These are phyloP conservation scores for Haematococcus lacustris DNA, from an alignment of 139 green algal species.

Conservation along the genomic window DNA sequence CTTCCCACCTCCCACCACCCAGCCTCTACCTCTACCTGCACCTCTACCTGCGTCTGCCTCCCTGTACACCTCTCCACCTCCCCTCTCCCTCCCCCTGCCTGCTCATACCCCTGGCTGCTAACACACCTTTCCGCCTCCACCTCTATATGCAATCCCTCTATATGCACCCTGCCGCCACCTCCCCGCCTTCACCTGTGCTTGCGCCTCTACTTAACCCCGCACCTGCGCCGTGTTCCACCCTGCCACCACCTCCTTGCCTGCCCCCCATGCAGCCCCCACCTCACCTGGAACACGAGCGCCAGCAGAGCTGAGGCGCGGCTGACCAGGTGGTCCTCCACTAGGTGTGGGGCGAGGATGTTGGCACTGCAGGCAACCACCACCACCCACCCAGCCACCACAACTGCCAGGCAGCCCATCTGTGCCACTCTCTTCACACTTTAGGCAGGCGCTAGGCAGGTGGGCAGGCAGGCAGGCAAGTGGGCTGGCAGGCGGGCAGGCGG, in stretches of 20 bases:
- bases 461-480: background rate
- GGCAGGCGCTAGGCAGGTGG: background rate
- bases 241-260: background rate
- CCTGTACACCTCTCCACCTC: too few relatives aligned
- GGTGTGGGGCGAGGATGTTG: slow-evolving; percentile 54
- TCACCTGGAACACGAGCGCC: slow-evolving; percentile 51
- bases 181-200: background rate
- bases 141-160: background rate
- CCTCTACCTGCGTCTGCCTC: too few relatives aligned
- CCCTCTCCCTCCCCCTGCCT: background rate
- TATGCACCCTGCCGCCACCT: background rate
- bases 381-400: background rate
- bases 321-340: slow-evolving; percentile 33
- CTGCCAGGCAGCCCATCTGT: background rate
- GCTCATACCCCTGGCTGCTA: background rate
- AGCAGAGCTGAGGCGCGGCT: slow-evolving; percentile 42
- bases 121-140: background rate
- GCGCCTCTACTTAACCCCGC: background rate
- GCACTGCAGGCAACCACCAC: slow-evolving; percentile 23
- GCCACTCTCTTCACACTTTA: background rate
- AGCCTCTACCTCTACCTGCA: too few relatives aligned
- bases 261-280: background rate
- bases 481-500: background rate
- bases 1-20: too few relatives aligned
- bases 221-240: background rate